These are phyloP conservation scores for Pythium phragmiticola DNA, from an alignment of 352 stramenopile genomes.

Conservation along the genomic window DNA sequence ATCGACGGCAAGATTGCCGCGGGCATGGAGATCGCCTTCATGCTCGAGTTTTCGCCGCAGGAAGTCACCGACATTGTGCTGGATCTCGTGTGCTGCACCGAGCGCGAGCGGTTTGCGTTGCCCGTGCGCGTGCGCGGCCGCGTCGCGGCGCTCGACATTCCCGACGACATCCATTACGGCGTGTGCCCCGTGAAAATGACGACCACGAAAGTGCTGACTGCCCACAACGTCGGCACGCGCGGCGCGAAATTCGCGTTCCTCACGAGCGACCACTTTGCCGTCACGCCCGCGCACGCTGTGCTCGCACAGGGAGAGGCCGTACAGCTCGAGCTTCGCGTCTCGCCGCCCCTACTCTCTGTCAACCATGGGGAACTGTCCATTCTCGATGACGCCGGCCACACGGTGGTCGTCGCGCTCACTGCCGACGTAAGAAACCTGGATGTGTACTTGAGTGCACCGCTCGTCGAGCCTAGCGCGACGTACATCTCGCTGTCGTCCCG, in stretches of 20 bases:
- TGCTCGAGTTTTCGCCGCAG: conserved; percentile 90
- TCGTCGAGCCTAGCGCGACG: conserved; percentile 81
- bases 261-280: conserved; percentile 54
- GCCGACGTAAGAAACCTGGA: conserved; percentile 87
- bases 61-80: conserved; percentile 86
- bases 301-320: conserved; percentile 63
- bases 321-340: conserved; percentile 79
- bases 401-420: conserved; percentile 61
- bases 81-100: conserved; percentile 92
- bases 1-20: conserved; percentile 86
- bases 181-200: conserved; percentile 85
- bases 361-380: conserved; percentile 81
- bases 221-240: conserved; percentile 88
- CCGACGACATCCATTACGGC: conserved; percentile 88
- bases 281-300: conserved; percentile 60
- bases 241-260: conserved; percentile 76
- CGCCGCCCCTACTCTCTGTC: conserved; percentile 33
- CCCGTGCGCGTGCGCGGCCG: conserved; percentile 85
- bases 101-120: conserved; percentile 94
- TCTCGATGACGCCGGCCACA: conserved; percentile 78
- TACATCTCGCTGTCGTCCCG: conserved; percentile 93
- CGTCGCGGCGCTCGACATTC: conserved; percentile 86
- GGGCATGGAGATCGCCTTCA: conserved; percentile 93
- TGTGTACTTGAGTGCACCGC: conserved; percentile 86
- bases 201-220: conserved; percentile 76